Percentiles rank a stretch among this genome's conserved stretches.
phyloP scores from a whole-genome alignment of 805 yeast genomes.

The Candida orba region DNA sequence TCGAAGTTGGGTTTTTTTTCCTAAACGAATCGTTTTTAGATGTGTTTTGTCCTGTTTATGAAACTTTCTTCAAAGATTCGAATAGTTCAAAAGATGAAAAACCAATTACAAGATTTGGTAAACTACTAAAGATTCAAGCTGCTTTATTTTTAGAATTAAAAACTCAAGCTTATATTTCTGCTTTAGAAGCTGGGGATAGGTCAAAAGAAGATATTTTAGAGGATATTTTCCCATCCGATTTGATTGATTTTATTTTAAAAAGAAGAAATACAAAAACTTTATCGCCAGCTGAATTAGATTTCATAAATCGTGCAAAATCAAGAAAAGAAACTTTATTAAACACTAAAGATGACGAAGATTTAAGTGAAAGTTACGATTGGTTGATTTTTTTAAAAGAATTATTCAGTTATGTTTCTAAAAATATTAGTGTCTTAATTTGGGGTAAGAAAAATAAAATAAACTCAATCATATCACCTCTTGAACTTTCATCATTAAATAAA shows the following conservation, averaged over 20 bases:
- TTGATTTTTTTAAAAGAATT: constrained; percentile 71
- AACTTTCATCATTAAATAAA: neutral
- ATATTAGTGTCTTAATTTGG: constrained; percentile 66
- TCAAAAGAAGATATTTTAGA: constrained; percentile 61
- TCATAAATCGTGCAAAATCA: constrained; percentile 63
- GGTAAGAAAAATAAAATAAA: constrained; percentile 41
- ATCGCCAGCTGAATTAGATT: constrained; percentile 75
- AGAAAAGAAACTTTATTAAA: constrained; percentile 57
- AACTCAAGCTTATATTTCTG: constrained; percentile 92
- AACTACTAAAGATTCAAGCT: constrained; percentile 74
- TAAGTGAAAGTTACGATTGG: constrained; percentile 81
- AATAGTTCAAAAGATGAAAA: constrained; percentile 18
- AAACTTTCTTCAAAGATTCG: constrained; percentile 11
- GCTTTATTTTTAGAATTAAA: constrained; percentile 77
- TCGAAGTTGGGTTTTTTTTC: constrained; percentile 82
- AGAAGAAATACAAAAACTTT: constrained; percentile 33
- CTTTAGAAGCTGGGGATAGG: constrained; percentile 56
- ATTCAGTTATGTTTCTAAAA: constrained; percentile 69
- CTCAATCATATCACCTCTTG: constrained; percentile 12
- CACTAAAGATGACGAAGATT: constrained; percentile 38
- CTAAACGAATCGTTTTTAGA: constrained; percentile 80
- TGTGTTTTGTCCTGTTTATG: constrained; percentile 63
- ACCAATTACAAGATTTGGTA: constrained; percentile 49
- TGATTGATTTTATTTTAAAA: constrained; percentile 36
- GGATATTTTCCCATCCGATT: constrained; percentile 63